Percentiles rank a stretch among this genome's conserved stretches.
phyloP scores from a whole-genome alignment of 768 basidiomycete species.

The Ramaria sp. region DNA sequence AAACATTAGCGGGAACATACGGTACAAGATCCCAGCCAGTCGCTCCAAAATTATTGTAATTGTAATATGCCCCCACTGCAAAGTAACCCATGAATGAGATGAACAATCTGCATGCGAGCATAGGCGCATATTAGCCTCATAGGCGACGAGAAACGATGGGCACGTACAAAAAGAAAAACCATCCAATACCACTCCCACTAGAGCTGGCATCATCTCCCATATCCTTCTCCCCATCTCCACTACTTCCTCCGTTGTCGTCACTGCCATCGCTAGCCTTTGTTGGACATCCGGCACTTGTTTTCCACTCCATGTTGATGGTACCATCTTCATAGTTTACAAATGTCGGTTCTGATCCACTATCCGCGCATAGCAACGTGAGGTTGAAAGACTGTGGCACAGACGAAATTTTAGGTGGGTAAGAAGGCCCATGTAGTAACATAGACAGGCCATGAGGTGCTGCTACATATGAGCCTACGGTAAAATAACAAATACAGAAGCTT shows the following conservation, averaged over 20 bases:
- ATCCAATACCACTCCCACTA: conserved; percentile 66
- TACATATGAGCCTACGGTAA: conserved; percentile 9
- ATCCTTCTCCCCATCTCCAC: conserved; percentile 23
- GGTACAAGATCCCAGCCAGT: conserved; percentile 75
- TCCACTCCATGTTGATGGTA: conserved; percentile 50
- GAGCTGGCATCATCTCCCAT: conserved; percentile 12
- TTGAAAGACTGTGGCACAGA: conserved; percentile 47
- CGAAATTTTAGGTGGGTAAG: conserved; percentile 44
- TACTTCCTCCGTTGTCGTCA: conserved; percentile 18
- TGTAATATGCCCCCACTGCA: conserved; percentile 72
- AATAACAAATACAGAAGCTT: conserved; percentile 12
- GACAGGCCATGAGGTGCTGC: conserved; percentile 45
- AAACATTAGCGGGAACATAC: conserved; percentile 33
- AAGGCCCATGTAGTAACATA: conserved; percentile 44
- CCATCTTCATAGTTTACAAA: conserved; percentile 54
- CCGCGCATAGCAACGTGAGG: conserved; percentile 47
- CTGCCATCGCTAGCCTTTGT: conserved; percentile 19
- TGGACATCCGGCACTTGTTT: conserved; percentile 45
- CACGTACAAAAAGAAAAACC: conserved; percentile 78
- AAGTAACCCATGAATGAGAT: conserved; percentile 64
- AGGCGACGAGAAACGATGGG: background rate
- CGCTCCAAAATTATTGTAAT: conserved; percentile 81
- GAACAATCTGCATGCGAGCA: conserved; percentile 44
- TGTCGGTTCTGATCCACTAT: conserved; percentile 29
- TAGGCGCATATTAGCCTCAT: conserved; percentile 2